These are phyloP conservation scores for Sarcocystis neurona DNA, from an alignment of 169 alveolate species.

Conservation along the genomic window DNA sequence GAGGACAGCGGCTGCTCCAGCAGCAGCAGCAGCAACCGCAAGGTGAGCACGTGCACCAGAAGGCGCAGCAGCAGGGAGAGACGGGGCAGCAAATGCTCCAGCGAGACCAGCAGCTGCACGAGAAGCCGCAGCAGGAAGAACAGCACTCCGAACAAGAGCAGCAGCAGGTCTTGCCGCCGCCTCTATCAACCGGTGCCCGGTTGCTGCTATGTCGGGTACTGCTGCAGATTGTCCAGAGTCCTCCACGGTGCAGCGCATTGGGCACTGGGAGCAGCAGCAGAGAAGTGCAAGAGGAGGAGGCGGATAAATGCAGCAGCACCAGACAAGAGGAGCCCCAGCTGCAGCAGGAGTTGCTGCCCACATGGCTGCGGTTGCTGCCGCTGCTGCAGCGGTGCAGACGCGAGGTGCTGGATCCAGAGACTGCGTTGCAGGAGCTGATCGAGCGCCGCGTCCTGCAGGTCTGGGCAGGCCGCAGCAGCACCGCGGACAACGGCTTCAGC, in stretches of 20 bases:
- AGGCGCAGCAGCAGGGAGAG: neutral
- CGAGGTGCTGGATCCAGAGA: conserved; percentile 30
- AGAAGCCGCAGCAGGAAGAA: neutral
- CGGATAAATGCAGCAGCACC: neutral
- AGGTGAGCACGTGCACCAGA: neutral
- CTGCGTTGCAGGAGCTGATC: conserved; percentile 28
- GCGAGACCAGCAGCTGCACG: neutral
- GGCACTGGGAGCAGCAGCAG: neutral
- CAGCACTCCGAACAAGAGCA: neutral
- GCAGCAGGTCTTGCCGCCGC: neutral
- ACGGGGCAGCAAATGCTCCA: neutral
- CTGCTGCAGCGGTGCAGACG: conserved; percentile 7
- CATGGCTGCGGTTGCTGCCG: conserved; percentile 12
- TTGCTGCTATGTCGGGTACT: conserved; percentile 12
- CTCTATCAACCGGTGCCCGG: conserved; percentile 7
- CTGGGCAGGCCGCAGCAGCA: neutral
- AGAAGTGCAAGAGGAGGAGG: neutral
- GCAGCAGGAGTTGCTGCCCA: neutral
- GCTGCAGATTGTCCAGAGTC: conserved; percentile 1
- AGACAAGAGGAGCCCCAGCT: neutral
- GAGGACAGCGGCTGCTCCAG: no score
- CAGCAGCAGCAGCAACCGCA: neutral
- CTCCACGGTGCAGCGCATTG: neutral
- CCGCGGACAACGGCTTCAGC: neutral
- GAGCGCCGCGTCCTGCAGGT: conserved; percentile 17